Percentiles rank a stretch among this genome's conserved stretches.
Evolutionary conservation across 2,329 filamentous ascomycete genomes (phyloP).

Genomic region (Pestalotiopsis fici): DNA sequence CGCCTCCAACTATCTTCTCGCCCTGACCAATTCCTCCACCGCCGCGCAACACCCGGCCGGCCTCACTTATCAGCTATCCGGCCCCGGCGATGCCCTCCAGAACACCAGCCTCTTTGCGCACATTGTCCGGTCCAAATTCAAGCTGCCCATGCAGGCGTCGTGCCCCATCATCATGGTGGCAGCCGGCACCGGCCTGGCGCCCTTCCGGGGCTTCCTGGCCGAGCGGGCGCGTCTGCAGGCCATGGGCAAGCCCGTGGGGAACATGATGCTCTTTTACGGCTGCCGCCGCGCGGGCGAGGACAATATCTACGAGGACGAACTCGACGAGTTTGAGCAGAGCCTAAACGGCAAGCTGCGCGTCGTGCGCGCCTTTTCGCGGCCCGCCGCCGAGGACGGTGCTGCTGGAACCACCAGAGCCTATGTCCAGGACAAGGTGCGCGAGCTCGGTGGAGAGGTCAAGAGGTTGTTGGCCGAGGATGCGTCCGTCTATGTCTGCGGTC

Average conservation of each 20-base stretch:
- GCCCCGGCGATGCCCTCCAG: not conserved
- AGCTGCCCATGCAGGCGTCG: slow-evolving; percentile 37
- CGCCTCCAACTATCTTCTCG: slow-evolving; percentile 6
- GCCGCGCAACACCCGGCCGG: not conserved
- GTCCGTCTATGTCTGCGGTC: not conserved
- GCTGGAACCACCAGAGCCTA: not conserved
- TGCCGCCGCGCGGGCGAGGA: slow-evolving; percentile 36
- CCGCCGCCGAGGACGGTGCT: not conserved
- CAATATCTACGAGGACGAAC: slow-evolving; percentile 27
- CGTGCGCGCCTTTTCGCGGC: slow-evolving; percentile 6
- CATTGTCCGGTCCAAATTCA: slow-evolving; percentile 43
- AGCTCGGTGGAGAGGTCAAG: not conserved
- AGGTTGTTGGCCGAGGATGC: not conserved
- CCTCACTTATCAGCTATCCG: slow-evolving; percentile 1
- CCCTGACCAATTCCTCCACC: not conserved
- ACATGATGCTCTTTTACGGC: slow-evolving; percentile 42
- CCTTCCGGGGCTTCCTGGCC: slow-evolving; percentile 34
- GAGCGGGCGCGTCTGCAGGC: slow-evolving; percentile 37
- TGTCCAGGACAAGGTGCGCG: slow-evolving; percentile 1
- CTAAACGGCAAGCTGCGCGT: not conserved
- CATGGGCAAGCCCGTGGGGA: slow-evolving; percentile 35
- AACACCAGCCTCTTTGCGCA: slow-evolving; percentile 2
- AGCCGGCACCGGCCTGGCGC: slow-evolving; percentile 52
- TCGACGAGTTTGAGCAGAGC: slow-evolving; percentile 9
- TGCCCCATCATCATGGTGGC: slow-evolving; percentile 52